Base-by-base conservation (phyloP, 2,329 filamentous ascomycete genomes). In the Trichoderma sp. region DNA sequence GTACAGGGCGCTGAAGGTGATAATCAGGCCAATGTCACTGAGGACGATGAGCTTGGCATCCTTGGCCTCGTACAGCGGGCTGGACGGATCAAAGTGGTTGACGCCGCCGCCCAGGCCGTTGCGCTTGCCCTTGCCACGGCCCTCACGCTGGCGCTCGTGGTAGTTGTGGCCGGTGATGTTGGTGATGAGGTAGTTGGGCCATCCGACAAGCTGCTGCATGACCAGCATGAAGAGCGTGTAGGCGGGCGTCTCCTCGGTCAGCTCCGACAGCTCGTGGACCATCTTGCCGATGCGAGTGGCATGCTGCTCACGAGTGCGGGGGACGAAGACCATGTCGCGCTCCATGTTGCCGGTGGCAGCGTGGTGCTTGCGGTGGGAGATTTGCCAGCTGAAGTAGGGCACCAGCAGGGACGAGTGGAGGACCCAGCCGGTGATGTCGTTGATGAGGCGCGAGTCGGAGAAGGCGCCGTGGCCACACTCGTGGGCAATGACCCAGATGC, bases 381-480 rank as follows among this genome's bases (percentile, higher is more conserved):
- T 94, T 84, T 99, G 97, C 95, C 95, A 99, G 78, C 93, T 97
- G 84, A 97, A 99, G 84, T 98, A 99, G 25, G 95, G 95, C 58
- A 99, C 94, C 67, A 97, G 85, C 45, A 97, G 88, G 53, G 89
- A 80, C 42, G 94, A 97, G 84, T 98, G 94, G 74, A 92, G 88
- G 78, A 97, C 80, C 92, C 92, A 97, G 76, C 94, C 94, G 68
- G 95, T 93, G 29, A 92, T 88, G 81, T 98, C 93, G 84, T 98
- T 98, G 78, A 97, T 81, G 12, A 88, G 83, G 84, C 92, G 94
- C 75, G 92, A 97, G n/a, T 92, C 84, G 52, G 95, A 98, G 85
- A 99, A 98, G 70, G 95, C 90, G 80, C 95, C 92, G 83, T 99
- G 95, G 72, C 95, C 95, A 78, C 95, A 99, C 85, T 99, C 95